Evolutionary conservation across 495 filamentous ascomycete genomes (phyloP), one percentile per base, ranked within the genome.

Genomic region (Trichocladium antarcticum): DNA sequence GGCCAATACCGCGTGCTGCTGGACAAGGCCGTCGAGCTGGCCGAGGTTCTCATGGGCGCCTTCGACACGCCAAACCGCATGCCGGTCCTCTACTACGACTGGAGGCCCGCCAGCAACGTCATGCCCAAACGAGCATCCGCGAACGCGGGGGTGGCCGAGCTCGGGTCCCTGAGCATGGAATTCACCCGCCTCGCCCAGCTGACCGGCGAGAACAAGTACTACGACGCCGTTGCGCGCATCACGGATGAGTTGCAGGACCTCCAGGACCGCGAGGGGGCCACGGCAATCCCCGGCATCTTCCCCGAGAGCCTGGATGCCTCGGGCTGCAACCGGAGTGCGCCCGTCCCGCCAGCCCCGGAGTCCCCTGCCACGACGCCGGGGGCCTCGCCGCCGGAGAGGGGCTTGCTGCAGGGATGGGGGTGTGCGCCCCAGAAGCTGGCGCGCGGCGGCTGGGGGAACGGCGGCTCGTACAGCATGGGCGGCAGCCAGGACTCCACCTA

Each of bases 11-110:
- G 66, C 22, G 70, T 81, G 19, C 71, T 97, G 21, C 71, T 98
- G 47, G 79, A 87, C 37, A 97, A 97, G 64, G 89, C 92, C 8
- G 72, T 84, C 28, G 85, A 95, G 66, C 72, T 98, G 40, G 92
- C 79, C 14, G 87, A 95, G 57, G 76, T 98, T 24, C 60, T 98
- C 42, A 94, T 93, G 69, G 81, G 86, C 37, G 82, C 85, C 11
- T 98, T 98, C 64, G 92, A 98, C 65, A 97, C 92, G 7, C 90
- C 92, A 0, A 98, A 98, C 60, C 79, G 89, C 47, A 93, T 98
- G 89, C 92, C 92, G 11, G 62, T 85, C 16, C 78, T 92, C 2
- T 90, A 82, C 64, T 96, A 94, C 65, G 72, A 77, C 39, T 95
- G 88, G 88, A 78, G 79, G 29, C 86, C 89, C 21, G 68, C 71